Base-by-base conservation (phyloP, 2,329 filamentous ascomycete species). In the Aureobasidium mangrovei region DNA sequence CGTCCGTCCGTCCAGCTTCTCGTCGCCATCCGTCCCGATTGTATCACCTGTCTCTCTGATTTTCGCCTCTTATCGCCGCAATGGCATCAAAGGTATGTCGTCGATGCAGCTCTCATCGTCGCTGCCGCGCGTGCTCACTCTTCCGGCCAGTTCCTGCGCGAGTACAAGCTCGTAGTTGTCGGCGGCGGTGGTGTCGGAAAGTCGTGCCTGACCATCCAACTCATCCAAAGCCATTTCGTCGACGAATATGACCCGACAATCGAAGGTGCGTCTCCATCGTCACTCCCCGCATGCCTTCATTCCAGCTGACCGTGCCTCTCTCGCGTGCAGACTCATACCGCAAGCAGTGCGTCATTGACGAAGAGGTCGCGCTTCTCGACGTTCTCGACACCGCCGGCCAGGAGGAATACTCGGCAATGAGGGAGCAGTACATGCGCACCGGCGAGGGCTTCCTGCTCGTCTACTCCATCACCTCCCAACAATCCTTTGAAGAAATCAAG, bases 181-280 rank as follows among this genome's bases (percentile, higher is more conserved):
- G 93, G 93, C 65, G 93, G 94, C 67, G 93, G 93, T 80, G 93
- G 93, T 72, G 93, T 98, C 62, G 93, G 93, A 77, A 98, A 98
- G 80, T 97, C 91, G 59, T 97, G 93, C 76, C 82, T 98, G 78
- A 97, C 93, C 57, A 97, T 98, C 69, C 93, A 97, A 78, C 72
- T 77, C 60, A 77, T 77, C 65, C 74, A 77, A 76, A 91, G 86
- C 72, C 93, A 98, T 72, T 98, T 98, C 77, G 91, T 97, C 70
- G 93, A 97, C 73, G 93, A 97, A 74, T 98, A 98, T 74, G 93
- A 98, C 74, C 93, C 93, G 56, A 98, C 93, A 66, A 97, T 98
- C 68, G 93, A 98, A 87, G 93, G 93, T 91, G 72, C 64, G 79
- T 58, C 41, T 35, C 42, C 28, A 29, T 41, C 56, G 33, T 29